Evolutionary conservation across 176 grass and related monocot genomes (phyloP).

Genomic region (Calamus simplicifolius): DNA sequence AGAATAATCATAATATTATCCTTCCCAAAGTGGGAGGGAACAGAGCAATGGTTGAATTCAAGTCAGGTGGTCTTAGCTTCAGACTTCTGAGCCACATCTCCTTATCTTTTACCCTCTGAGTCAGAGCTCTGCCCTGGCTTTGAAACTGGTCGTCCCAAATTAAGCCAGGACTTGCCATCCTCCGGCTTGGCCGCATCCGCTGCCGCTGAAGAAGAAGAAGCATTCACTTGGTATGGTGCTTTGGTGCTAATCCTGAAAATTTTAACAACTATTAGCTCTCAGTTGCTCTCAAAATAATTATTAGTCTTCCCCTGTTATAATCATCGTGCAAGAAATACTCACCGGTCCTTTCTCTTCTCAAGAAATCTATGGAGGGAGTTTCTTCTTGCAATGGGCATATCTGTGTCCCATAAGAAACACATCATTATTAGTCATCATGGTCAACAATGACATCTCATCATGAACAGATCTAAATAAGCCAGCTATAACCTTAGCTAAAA

Average conservation of each 20-base stretch:
- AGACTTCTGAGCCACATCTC: background rate
- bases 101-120: conserved; percentile 1
- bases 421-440: background rate
- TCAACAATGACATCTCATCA: too few species aligned
- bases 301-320: background rate
- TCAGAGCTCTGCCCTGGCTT: background rate
- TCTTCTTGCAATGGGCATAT: conserved; percentile 14
- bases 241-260: conserved; percentile 9
- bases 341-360: conserved; percentile 21
- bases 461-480: too few species aligned
- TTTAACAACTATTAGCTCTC: background rate
- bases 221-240: conserved; percentile 13
- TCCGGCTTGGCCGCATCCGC: background rate
- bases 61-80: background rate
- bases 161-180: conserved; percentile 2
- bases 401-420: background rate
- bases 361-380: conserved; percentile 14
- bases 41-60: too few species aligned
- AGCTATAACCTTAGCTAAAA: too few species aligned
- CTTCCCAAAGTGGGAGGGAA: too few species aligned
- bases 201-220: background rate
- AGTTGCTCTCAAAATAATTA: background rate
- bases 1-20: too few species aligned
- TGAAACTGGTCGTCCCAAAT: background rate
- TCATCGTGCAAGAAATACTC: background rate